Evolutionary conservation across 192 early-diverging fungal species (phyloP).

Genomic region (Diversispora epigaea): DNA sequence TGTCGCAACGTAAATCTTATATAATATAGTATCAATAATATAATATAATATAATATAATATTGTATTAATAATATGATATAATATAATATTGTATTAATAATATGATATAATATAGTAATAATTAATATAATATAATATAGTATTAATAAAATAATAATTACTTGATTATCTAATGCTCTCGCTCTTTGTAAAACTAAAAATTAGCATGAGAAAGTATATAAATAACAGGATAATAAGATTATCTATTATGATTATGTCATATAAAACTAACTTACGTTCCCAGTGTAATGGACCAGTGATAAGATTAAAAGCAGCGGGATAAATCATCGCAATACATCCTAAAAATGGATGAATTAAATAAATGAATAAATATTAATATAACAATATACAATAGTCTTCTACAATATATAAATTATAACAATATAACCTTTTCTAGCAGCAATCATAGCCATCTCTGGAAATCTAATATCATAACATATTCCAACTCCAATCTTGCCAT

Average conservation of each 20-base stretch:
- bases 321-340: conserved; percentile 93
- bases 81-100: not conserved
- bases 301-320: conserved; percentile 95
- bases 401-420: not conserved
- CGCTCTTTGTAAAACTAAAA: conserved; percentile 41
- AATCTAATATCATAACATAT: conserved; percentile 98
- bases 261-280: conserved; percentile 49
- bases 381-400: not conserved
- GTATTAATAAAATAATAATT: not conserved
- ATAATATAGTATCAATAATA: not conserved
- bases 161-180: conserved; percentile 89
- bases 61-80: not conserved
- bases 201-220: not conserved
- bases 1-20: conserved; percentile 80
- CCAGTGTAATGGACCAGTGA: conserved; percentile 95
- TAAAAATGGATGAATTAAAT: not conserved
- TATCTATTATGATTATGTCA: not conserved
- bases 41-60: not conserved
- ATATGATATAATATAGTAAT: no score
- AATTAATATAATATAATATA: not conserved
- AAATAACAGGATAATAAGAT: not conserved
- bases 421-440: conserved; percentile 64
- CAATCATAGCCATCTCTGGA: conserved; percentile 94
- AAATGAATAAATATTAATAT: not conserved
- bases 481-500: conserved; percentile 85